Evolutionary conservation across 257 asterid species (phyloP), one percentile per base, ranked within the genome.

Genomic region (Jasminum sambac): DNA sequence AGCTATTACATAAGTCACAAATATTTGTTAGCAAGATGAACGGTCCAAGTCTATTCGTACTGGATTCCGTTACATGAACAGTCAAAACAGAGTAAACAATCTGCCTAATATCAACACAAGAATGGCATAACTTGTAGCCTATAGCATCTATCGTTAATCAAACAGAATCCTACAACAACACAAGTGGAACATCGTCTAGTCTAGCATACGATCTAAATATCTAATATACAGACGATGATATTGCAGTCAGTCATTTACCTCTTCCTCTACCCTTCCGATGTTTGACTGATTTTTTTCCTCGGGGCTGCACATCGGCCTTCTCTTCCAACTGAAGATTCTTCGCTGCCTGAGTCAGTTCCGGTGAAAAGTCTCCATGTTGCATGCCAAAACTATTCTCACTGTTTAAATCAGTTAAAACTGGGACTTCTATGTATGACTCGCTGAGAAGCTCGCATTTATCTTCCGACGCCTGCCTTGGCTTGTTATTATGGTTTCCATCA

Each of bases 401-500:
- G 26, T 59, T 76, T 14, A 80, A 61, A 77, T 80, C 95, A 23
- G 85, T 70, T 44, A 70, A 71, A 63, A 74, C 34, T 8, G 96
- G 96, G 67, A 88, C 86, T 61, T 85, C 95, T 75, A 79, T 63
- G 71, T 71, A 70, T 42, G 85, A 76, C 77, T 89, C 90, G 5
- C 79, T 82, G 66, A 80, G 42, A 67, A 86, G 76, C 75, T 68
- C 83, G 70, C 82, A 77, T 9, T 63, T 74, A 8, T 82, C 87
- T 63, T 72, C 86, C 30, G 68, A 62, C 5, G 69, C 69, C 69
- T 64, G 74, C 16, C 52, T 71, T 46, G 59, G 23, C 1, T 42
- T 38, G 40, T 25, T 62, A 23, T 65, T 71, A 0, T 9, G 66
- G 68, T 71, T 69, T 70, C 61, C 80, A 19, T 73, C 74, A 1